These are phyloP conservation scores for Dictyostelium citrinum DNA, from an alignment of 78 protist genomes.

Conservation along the genomic window DNA sequence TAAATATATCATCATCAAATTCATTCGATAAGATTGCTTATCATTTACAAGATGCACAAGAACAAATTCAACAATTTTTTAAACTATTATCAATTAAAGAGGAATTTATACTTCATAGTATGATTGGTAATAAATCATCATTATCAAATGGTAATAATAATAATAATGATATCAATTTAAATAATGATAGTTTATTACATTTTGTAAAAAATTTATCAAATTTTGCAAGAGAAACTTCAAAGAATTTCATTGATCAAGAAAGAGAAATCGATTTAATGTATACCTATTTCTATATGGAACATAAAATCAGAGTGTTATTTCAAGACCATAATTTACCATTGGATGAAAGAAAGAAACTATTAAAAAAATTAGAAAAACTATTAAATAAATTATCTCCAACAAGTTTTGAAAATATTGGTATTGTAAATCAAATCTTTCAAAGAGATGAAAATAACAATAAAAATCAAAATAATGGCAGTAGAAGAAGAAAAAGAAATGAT, in stretches of 20 bases:
- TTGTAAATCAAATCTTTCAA: conserved; percentile 21
- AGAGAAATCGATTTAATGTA: conserved; percentile 45
- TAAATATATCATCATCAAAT: not conserved
- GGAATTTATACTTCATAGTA: not conserved
- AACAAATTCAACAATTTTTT: conserved; percentile 5
- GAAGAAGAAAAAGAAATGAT: not conserved
- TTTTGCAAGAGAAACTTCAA: conserved; percentile 5
- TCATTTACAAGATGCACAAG: conserved; percentile 26
- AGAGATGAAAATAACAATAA: not conserved
- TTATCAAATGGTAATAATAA: not conserved
- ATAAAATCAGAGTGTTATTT: conserved; percentile 33
- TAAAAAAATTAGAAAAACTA: not conserved
- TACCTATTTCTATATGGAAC: conserved; percentile 67
- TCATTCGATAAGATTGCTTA: not conserved
- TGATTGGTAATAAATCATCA: not conserved
- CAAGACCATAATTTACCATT: conserved; percentile 9
- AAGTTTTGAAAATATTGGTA: not conserved
- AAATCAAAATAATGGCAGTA: not conserved
- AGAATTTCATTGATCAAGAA: not conserved
- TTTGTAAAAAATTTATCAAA: conserved; percentile 1
- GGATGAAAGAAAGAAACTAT: not conserved
- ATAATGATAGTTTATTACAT: conserved; percentile 3
- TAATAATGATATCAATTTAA: not conserved
- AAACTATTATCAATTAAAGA: conserved; percentile 45
- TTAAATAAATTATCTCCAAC: not conserved